phyloP scores from a whole-genome alignment of 192 early-diverging fungal species.

The Allomyces arbusculus region DNA sequence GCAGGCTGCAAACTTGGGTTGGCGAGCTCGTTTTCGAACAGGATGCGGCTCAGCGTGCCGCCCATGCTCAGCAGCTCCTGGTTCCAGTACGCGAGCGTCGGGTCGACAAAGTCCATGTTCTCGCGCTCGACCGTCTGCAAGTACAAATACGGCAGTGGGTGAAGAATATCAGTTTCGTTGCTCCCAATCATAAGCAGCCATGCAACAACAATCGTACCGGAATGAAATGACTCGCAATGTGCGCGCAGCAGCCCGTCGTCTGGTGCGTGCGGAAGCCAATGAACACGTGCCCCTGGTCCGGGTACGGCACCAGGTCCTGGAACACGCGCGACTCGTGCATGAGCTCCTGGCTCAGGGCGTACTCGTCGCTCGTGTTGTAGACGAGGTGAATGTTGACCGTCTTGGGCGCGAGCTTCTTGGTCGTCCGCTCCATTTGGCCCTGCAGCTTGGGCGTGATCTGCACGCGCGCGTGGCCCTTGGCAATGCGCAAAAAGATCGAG shows the following conservation, averaged over 20 bases:
- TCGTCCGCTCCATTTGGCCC: slow-evolving; percentile 64
- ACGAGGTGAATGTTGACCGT: slow-evolving; percentile 46
- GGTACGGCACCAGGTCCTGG: slow-evolving; percentile 45
- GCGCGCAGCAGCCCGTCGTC: slow-evolving; percentile 63
- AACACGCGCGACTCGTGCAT: slow-evolving; percentile 35
- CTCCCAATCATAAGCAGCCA: no score
- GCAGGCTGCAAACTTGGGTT: slow-evolving; percentile 18
- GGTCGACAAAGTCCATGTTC: slow-evolving; percentile 73
- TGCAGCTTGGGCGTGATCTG: slow-evolving; percentile 25
- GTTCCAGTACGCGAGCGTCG: slow-evolving; percentile 56
- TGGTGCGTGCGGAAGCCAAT: slow-evolving; percentile 84
- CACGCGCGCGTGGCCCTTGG: slow-evolving; percentile 35
- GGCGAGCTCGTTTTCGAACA: slow-evolving; percentile 58
- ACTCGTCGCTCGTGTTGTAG: slow-evolving; percentile 53
- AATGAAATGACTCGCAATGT: slow-evolving; percentile 63
- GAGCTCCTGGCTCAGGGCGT: slow-evolving; percentile 37
- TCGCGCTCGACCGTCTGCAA: slow-evolving; percentile 70
- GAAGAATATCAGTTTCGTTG: no score
- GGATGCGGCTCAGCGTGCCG: slow-evolving; percentile 46
- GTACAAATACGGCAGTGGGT: no score
- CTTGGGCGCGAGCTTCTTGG: slow-evolving; percentile 64
- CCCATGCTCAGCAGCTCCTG: slow-evolving; percentile 53
- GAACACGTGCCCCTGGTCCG: slow-evolving; percentile 62
- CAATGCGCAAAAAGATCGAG: slow-evolving; percentile 49
- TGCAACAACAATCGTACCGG: slow-evolving; percentile 6